Evolutionary conservation across 306 rosid genomes (phyloP), one percentile per base, ranked within the genome.

Genomic region (cucumber (Cucumis sativus)): DNA sequence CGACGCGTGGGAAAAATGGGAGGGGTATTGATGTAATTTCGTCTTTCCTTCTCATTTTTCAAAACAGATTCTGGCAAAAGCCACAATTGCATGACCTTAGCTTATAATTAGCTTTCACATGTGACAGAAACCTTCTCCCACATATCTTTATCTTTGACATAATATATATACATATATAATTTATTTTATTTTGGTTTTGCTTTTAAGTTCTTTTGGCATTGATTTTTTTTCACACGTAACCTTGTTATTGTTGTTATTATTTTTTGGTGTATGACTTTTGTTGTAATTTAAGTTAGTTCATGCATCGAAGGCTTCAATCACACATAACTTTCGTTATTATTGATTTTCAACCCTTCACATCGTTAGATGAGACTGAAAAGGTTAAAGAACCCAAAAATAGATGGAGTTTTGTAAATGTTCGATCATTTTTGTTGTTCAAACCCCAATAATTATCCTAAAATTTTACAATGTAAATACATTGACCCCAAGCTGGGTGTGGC

Each of bases 31-130:
- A 47, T 65, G 23, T 35, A 15, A 4, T 66, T 66, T 20, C 10
- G 3, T 23, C n/a, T 21, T 21, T 17, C 54, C 28, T 41, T 21
- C 37, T 45, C 75, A 1, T 37, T 21, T 23, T 45, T 70, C 20
- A 70, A 40, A 69, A 70, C 76, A 70, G 59, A 70, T 70, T 70
- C 23, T 25, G 59, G 59, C 40, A 13, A 49, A 70, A 70, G 59
- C 76, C 40, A 47, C 21, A 70, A 70, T 5, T 70, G 76, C 59
- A 47, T 70, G 76, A 70, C 40, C 41, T 70, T 45, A 10, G 8
- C 17, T 12, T 33, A 33, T 33, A 12, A n/a, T n/a, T 6, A 16
- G 18, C 75, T 69, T 70, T 70, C 76, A 49, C 76, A 70, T 47
- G 76, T 49, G 57, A 68, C 74, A 68, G 8, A 68, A 21, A 68